Base-by-base conservation (phyloP, 176 grass and related monocot species). In the Echinochloa phyllopogon region DNA sequence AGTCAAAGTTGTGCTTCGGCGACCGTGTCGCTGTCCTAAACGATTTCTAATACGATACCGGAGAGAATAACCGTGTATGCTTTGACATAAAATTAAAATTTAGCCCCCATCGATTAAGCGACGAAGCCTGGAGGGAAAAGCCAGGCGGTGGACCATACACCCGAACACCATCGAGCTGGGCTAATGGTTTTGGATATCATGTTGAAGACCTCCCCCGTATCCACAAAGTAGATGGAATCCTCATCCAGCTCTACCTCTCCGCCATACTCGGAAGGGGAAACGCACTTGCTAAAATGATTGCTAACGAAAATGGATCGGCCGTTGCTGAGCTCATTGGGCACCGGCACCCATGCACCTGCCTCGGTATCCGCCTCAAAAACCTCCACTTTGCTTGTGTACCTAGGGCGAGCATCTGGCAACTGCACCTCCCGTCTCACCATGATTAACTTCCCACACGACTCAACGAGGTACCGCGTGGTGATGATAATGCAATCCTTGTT, bases 281-380 rank as follows among this genome's bases (percentile, higher is more conserved):
- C 29, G 29, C 12, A 65, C 61, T 65, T 65, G 61, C 61, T 65
- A 29, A 65, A 65, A 24, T 29, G 61, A 37, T 33, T 33, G 29
- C 61, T 17, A 37, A 65, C 6, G 61, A 37, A 65, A 65, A 72
- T 17, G 10, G 39, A 38, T 41, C n/a, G 65, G 61, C 5, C 29
- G 61, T 65, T 24, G 61, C 61, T 5, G 59, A 69, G 65, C 38
- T 39, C 65, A 11, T 4, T 21, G 65, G 41, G 0, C 41, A 48
- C 1, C 10, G 68, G 68, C 49, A 75, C 25, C 72, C 72, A 55
- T 4, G 4, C 27, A 9, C 47, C 71, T 9, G 16, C 48, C 7
- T 74, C 71, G 14, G 7, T 51, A 10, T 74, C 71, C 47, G 47
- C 48, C 27, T 74, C 47, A 12, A 74, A 74, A 18, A 74, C 71